phyloP scores from a whole-genome alignment of 805 yeast genomes.

The Blastobotrys terrestris region DNA sequence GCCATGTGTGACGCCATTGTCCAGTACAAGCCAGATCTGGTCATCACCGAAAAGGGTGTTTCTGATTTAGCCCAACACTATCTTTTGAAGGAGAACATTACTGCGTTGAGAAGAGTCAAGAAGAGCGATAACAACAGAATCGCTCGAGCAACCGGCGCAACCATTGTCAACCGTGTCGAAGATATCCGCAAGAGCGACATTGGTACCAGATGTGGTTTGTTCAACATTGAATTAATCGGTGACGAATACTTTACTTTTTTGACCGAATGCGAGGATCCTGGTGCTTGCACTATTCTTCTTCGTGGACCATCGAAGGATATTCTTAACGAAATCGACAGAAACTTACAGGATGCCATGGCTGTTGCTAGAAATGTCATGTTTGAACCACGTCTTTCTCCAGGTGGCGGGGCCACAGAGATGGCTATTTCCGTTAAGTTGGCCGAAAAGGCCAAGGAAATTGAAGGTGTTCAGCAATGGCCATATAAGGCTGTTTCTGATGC shows the following conservation, averaged over 20 bases:
- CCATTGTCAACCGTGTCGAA: conserved; percentile 91
- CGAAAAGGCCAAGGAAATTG: conserved; percentile 85
- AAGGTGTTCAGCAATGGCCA: conserved; percentile 98
- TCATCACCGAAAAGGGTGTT: conserved; percentile 97
- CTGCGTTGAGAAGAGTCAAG: conserved; percentile 88
- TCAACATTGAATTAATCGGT: conserved; percentile 91
- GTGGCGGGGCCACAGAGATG: conserved; percentile 99
- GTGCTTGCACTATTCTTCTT: conserved; percentile 86
- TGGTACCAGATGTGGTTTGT: conserved; percentile 83
- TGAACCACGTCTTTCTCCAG: conserved; percentile 93
- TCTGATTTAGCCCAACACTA: conserved; percentile 97
- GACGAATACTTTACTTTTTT: conserved; percentile 93
- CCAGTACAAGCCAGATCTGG: conserved; percentile 84
- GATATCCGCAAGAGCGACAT: conserved; percentile 87
- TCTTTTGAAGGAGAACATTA: conserved; percentile 84
- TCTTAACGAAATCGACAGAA: conserved; percentile 91
- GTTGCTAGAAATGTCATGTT: conserved; percentile 92
- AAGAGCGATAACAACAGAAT: conserved; percentile 95
- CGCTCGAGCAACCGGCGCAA: conserved; percentile 96
- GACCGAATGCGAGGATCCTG: conserved; percentile 74
- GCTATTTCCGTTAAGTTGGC: conserved; percentile 85
- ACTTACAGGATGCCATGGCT: conserved; percentile 97
- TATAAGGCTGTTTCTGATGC: conserved; percentile 99
- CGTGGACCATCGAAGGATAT: conserved; percentile 98
- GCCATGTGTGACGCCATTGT: conserved; percentile 78